These are phyloP conservation scores for Kodamaea plutei DNA, from an alignment of 1,139 yeast species.

Conservation along the genomic window DNA sequence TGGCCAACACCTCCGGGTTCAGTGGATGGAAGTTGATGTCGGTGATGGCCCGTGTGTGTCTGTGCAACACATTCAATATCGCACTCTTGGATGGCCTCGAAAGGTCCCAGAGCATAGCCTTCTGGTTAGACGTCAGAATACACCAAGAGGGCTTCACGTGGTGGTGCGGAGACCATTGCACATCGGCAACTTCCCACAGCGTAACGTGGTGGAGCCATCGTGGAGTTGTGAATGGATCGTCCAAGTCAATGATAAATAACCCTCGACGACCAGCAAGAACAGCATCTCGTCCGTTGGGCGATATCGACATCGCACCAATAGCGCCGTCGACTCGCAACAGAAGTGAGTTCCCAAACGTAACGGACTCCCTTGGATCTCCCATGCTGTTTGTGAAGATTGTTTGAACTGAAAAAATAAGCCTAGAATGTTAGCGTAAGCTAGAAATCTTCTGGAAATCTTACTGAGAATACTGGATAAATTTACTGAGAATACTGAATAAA, in stretches of 20 bases:
- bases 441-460: background rate
- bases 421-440: background rate
- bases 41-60: conserved; percentile 89
- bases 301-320: conserved; percentile 87
- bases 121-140: conserved; percentile 89
- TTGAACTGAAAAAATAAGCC: background rate
- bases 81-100: conserved; percentile 74
- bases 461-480: background rate
- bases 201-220: conserved; percentile 89
- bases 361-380: conserved; percentile 26
- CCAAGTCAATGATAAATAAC: conserved; percentile 81
- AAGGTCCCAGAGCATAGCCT: conserved; percentile 91
- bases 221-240: conserved; percentile 94
- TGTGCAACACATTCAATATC: conserved; percentile 80
- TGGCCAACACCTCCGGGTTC: conserved; percentile 86
- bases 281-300: conserved; percentile 91
- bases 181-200: conserved; percentile 98
- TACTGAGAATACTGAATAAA: no score
- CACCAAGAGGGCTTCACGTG: conserved; percentile 83
- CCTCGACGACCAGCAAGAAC: conserved; percentile 91
- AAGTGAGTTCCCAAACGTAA: conserved; percentile 73
- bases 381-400: conserved; percentile 1
- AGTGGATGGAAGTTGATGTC: conserved; percentile 90
- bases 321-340: conserved; percentile 89
- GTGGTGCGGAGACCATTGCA: conserved; percentile 93